These are phyloP conservation scores for Pseudocercospora crystallina DNA, from an alignment of 2,329 filamentous ascomycete genomes.

Conservation along the genomic window DNA sequence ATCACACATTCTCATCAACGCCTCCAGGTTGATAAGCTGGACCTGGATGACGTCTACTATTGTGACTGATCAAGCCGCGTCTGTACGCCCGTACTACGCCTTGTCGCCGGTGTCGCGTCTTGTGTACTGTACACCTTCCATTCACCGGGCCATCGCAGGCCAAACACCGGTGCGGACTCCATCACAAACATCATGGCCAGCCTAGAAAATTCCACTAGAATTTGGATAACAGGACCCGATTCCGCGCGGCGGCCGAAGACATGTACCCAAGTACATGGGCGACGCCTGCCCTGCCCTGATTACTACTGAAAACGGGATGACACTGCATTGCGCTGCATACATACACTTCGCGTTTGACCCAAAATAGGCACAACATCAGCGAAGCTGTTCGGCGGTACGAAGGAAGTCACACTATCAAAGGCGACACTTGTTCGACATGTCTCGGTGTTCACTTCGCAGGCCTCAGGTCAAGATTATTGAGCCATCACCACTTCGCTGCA, in stretches of 20 bases:
- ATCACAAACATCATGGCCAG: neutral
- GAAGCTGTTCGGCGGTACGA: too few relatives aligned
- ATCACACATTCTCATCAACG: neutral
- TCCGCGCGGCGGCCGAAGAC: neutral
- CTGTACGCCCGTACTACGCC: neutral
- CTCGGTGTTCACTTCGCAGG: too few relatives aligned
- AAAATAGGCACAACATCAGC: too few relatives aligned
- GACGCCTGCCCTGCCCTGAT: too few relatives aligned
- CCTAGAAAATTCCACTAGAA: neutral
- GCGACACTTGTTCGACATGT: too few relatives aligned
- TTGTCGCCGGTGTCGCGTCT: neutral
- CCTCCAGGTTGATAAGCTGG: too few relatives aligned
- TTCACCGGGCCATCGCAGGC: neutral
- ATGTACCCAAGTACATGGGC: too few relatives aligned
- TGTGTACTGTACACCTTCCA: neutral
- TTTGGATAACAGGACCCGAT: neutral
- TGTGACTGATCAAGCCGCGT: neutral
- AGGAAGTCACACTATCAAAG: too few relatives aligned
- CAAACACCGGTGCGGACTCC: conserved; percentile 2
- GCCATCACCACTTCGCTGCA: too few relatives aligned
- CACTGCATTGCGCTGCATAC: neutral
- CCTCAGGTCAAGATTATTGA: too few relatives aligned
- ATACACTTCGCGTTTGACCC: neutral
- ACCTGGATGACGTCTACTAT: neutral
- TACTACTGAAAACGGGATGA: too few relatives aligned